Percentiles rank a stretch among this genome's conserved stretches.
Conservation (phyloP, 257 asterid species). For the Primulina huaijiensis region DNA sequence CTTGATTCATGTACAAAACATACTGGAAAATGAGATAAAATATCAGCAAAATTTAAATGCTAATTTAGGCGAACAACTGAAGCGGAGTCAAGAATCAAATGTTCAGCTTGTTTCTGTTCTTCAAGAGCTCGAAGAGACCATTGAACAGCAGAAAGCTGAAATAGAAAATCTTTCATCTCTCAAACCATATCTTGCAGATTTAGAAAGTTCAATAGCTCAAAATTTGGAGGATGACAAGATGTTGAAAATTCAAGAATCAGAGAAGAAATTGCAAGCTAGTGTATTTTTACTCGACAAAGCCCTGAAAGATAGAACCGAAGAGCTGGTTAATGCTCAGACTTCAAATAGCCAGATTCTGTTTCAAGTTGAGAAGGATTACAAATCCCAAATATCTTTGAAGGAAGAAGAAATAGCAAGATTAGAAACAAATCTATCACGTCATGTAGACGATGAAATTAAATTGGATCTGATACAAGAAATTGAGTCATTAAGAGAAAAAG, state of each 20-base stretch:
- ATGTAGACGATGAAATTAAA: conserved; percentile 22
- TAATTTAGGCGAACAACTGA: conserved; percentile 58
- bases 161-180: conserved; percentile 58
- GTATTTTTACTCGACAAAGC: conserved; percentile 40
- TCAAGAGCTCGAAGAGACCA: conserved; percentile 79
- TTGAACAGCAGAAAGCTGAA: conserved; percentile 70
- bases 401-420: conserved; percentile 48
- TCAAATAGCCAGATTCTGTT: conserved; percentile 35
- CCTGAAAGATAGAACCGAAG: conserved; percentile 40
- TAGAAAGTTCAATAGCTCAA: conserved; percentile 27
- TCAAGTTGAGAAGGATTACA: conserved; percentile 37
- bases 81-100: conserved; percentile 81
- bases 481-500: conserved; percentile 54
- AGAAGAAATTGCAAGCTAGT: conserved; percentile 38
- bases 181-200: conserved; percentile 24
- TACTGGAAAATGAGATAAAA: conserved; percentile 58
- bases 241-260: conserved; percentile 46
- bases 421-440: conserved; percentile 37
- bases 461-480: conserved; percentile 40
- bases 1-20: conserved; percentile 44
- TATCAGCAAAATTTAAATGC: conserved; percentile 60
- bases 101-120: conserved; percentile 75
- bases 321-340: conserved; percentile 41
- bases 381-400: conserved; percentile 37
- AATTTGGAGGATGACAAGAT: conserved; percentile 33